Percentiles rank a stretch among this genome's conserved stretches.
These are phyloP conservation scores for Colletotrichum liriopes DNA, from an alignment of 2,329 filamentous ascomycete genomes.

Conservation along the genomic window DNA sequence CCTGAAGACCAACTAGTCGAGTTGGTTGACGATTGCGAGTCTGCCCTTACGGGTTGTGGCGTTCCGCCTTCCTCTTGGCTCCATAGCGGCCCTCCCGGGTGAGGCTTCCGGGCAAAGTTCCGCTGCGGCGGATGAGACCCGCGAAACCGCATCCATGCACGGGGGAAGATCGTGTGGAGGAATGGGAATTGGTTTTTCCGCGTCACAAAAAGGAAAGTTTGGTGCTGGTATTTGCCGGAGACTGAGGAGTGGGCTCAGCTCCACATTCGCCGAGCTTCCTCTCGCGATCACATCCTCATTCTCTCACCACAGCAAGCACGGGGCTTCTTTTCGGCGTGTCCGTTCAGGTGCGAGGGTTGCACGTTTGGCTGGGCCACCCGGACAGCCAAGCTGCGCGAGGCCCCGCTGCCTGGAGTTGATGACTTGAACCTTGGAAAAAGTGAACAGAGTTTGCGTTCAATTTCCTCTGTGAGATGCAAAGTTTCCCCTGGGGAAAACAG, in stretches of 20 bases:
- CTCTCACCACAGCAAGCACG: constrained; percentile 2
- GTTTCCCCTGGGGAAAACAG: constrained; percentile 18
- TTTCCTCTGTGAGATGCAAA: constrained; percentile 13
- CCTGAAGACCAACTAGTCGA: constrained; percentile 11
- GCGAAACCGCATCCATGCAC: neutral
- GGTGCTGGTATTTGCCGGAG: neutral
- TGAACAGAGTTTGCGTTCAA: constrained; percentile 8
- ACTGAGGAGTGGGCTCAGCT: neutral
- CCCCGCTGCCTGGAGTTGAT: neutral
- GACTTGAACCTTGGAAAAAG: neutral
- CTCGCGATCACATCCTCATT: neutral
- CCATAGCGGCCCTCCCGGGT: constrained; percentile 30
- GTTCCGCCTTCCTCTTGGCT: neutral
- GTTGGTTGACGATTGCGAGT: constrained; percentile 13
- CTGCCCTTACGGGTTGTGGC: neutral
- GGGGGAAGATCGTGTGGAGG: constrained; percentile 2
- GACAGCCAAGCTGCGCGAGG: neutral
- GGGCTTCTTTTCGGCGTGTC: neutral
- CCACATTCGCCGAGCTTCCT: constrained; percentile 3
- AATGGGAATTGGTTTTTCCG: constrained; percentile 26
- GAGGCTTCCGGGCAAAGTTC: constrained; percentile 30
- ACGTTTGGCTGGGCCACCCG: neutral
- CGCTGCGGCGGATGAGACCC: constrained; percentile 10
- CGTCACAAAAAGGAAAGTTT: neutral
- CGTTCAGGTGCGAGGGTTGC: neutral